Conservation (phyloP, 768 basidiomycete species). For the Suillus clintonianus region DNA sequence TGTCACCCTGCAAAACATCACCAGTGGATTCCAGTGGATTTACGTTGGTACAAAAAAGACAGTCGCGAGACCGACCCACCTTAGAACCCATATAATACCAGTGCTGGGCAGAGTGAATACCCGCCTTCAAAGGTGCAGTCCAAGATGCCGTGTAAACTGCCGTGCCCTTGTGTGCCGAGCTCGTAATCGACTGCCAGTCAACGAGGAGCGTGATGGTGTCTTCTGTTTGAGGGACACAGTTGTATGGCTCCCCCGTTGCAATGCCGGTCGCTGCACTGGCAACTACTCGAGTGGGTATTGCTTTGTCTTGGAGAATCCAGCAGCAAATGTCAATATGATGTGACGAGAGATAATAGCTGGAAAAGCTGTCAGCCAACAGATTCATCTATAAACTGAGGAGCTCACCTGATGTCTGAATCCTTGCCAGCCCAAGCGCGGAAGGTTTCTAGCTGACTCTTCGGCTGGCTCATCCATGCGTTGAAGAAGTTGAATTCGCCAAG, state of each 20-base stretch:
- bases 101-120: constrained; percentile 88
- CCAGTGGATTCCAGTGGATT: neutral
- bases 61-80: constrained; percentile 37
- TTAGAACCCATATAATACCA: constrained; percentile 97
- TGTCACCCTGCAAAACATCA: constrained; percentile 66
- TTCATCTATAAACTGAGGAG: neutral
- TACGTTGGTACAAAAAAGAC: constrained; percentile 2
- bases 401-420: constrained; percentile 86
- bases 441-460: constrained; percentile 91
- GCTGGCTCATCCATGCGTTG: constrained; percentile 97
- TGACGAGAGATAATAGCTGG: constrained; percentile 92
- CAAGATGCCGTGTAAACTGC: constrained; percentile 93
- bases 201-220: constrained; percentile 95
- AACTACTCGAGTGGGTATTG: constrained; percentile 80
- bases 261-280: constrained; percentile 91
- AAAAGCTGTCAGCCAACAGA: neutral
- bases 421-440: constrained; percentile 96
- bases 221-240: constrained; percentile 84
- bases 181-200: constrained; percentile 86
- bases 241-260: constrained; percentile 86
- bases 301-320: constrained; percentile 80
- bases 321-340: constrained; percentile 92
- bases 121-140: constrained; percentile 89
- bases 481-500: constrained; percentile 96
- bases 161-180: constrained; percentile 76